Evolutionary conservation across 441 rosid genomes (phyloP), one percentile per base, ranked within the genome.

Genomic region (Erysimum pusillum): DNA sequence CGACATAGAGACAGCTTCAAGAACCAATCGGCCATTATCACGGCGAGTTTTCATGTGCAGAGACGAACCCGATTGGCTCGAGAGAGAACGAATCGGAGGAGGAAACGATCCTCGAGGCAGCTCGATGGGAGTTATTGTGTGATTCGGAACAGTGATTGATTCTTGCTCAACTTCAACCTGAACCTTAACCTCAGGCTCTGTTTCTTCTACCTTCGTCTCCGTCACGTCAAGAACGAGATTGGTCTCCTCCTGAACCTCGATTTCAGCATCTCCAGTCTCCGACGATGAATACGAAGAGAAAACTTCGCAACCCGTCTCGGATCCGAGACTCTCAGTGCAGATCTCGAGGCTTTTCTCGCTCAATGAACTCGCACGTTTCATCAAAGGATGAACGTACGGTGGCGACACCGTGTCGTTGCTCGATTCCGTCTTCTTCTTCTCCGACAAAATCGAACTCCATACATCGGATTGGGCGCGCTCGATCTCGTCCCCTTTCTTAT

Each of bases 281-380:
- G 97, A 88, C 0, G 90, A 63, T 1, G 90, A 85, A 62, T 80
- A 72, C 1, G 90, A 89, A 38, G 97, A 87, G 81, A 91, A 91
- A 20, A 79, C 90, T 11, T 91, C 97, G 13, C 96, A 92, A 44
- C 99, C 99, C n/a, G 98, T 92, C 83, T 94, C 99, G 39, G 97
- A 95, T 74, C 98, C 98, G 17, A 94, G 97, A 74, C 94, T 91
- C 80, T 94, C 98, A 1, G 97, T 94, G 84, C 99, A 95, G 28
- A 95, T 84, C 44, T 89, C 73, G 44, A 95, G 96, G 79, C 98
- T 95, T 82, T 90, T 88, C 79, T 81, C 74, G 74, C 81, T 90
- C 66, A 95, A 77, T n/a, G 86, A 83, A 48, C 92, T 86, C 6
- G 87, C 87, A 31, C 83, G 82, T 74, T 84, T 88, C 58, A 87